Evolutionary conservation across 176 grass and related monocot genomes (phyloP), one percentile per base, ranked within the genome.

Genomic region (Hsuehochloa calcarea): DNA sequence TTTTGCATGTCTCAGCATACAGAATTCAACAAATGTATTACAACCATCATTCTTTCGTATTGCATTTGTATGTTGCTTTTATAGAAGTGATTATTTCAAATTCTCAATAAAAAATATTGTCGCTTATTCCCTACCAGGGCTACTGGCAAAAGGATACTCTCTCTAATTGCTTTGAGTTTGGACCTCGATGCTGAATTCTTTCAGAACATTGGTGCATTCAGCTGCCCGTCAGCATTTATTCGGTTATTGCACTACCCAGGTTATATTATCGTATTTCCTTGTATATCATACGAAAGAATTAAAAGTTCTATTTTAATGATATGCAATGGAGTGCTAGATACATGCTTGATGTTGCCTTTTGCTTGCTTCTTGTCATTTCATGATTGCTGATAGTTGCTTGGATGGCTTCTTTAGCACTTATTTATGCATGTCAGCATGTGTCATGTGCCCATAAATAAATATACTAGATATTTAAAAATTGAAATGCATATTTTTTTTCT

Each of bases 221-320:
- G 75, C 71, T 26, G 29, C 62, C 87, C 87, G 0, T 85, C 75
- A 45, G 47, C 65, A 72, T 70, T 90, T 88, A 59, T 97, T 85
- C 89, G 87, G 54, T 43, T 95, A 54, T 82, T 97, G 85, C 92
- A 93, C 90, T 97, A 95, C 61, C 92, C 89, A 88, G 92, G 54
- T 22, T 56, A 22, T 20, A 56, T 22, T 56, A 22, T 56, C 22
- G 54, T 47, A 19, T 83, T 75, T 64, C 49, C 54, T 59, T 70
- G 25, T 35, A 65, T 87, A 41, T 74, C 22, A 61, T 71, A 72
- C 19, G 51, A 47, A 76, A 39, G 20, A 45, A 65, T 65, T 1
- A 67, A 44, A 78, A 63, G 56, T 75, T 87, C 8, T 76, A 47
- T 44, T 87, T 9, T 45, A 82, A 37, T 67, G 25, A 41, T 73